Evolutionary conservation across 2,329 filamentous ascomycete species (phyloP).

Genomic region (Aspergillus ochraceus): DNA sequence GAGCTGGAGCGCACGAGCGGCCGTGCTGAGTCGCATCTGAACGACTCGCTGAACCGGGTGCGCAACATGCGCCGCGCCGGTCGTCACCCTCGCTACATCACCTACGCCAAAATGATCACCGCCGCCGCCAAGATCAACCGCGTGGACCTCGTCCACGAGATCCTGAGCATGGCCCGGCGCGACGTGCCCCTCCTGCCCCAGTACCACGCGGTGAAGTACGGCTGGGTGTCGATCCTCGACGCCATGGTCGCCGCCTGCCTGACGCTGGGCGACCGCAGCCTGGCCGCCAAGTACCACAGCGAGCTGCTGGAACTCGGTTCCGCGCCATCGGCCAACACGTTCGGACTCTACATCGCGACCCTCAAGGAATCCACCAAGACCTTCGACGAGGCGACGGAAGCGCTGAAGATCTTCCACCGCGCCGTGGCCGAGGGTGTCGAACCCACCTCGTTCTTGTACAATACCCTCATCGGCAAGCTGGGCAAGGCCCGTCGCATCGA

Average conservation of each 20-base stretch:
- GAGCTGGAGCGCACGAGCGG: slow-evolving; percentile 79
- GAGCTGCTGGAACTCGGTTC: slow-evolving; percentile 88
- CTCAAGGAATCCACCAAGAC: slow-evolving; percentile 96
- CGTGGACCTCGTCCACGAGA: slow-evolving; percentile 78
- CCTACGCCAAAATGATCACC: slow-evolving; percentile 91
- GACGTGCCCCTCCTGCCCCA: slow-evolving; percentile 84
- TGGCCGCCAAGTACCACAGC: slow-evolving; percentile 85
- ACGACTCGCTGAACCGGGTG: slow-evolving; percentile 79
- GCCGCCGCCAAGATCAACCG: slow-evolving; percentile 84
- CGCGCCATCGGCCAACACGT: slow-evolving; percentile 94
- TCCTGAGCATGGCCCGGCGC: slow-evolving; percentile 82
- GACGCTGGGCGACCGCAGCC: slow-evolving; percentile 73
- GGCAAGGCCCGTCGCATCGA: slow-evolving; percentile 97
- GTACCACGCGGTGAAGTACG: slow-evolving; percentile 85
- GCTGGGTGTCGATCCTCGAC: slow-evolving; percentile 94
- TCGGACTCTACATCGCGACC: slow-evolving; percentile 98
- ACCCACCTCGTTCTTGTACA: slow-evolving; percentile 96
- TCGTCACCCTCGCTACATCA: slow-evolving; percentile 91
- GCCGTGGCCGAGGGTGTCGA: slow-evolving; percentile 92
- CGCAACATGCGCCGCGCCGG: slow-evolving; percentile 91
- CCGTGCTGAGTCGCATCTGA: slow-evolving; percentile 70
- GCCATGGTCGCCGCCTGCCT: slow-evolving; percentile 94
- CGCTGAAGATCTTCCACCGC: slow-evolving; percentile 94
- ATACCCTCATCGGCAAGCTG: slow-evolving; percentile 95
- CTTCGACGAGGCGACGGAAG: slow-evolving; percentile 95